Percentiles rank a stretch among this genome's conserved stretches.
These are phyloP conservation scores for Pseudogymnoascus sp. DNA, from an alignment of 2,329 filamentous ascomycete species.

Conservation along the genomic window DNA sequence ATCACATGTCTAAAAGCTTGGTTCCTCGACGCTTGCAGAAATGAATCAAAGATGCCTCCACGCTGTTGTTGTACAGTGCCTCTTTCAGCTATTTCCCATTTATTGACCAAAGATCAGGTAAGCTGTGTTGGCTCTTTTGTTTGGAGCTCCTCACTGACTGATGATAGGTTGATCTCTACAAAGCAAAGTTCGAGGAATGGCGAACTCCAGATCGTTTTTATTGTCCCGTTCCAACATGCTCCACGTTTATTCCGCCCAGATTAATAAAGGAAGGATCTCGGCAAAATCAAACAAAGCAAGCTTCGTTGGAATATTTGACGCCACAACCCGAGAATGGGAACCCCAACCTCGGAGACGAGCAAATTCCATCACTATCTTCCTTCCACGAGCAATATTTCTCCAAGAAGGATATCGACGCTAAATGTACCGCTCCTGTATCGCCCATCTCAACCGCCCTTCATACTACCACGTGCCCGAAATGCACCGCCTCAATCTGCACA, in stretches of 20 bases:
- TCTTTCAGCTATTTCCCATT: conserved; percentile 31
- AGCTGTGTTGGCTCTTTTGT: neutral
- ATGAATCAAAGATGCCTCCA: conserved; percentile 37
- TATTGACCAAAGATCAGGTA: conserved; percentile 30
- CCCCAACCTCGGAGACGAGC: neutral
- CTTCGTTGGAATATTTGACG: neutral
- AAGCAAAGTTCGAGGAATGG: conserved; percentile 41
- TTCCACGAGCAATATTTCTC: neutral
- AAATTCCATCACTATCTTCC: neutral
- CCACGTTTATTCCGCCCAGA: conserved; percentile 37
- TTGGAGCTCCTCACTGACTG: neutral
- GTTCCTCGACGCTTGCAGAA: conserved; percentile 34
- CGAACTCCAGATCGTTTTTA: conserved; percentile 38
- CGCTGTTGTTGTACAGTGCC: conserved; percentile 38
- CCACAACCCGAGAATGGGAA: neutral
- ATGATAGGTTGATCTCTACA: conserved; percentile 28
- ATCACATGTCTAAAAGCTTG: conserved; percentile 32
- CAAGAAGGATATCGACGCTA: neutral
- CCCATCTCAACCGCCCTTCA: conserved; percentile 5
- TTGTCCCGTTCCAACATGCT: conserved; percentile 41
- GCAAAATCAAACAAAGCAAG: neutral
- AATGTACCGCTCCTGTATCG: neutral
- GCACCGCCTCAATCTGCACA: conserved; percentile 35
- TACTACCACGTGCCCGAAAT: conserved; percentile 36
- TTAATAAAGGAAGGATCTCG: conserved; percentile 11